Conservation (phyloP, 164 flowering plant species). For the Stephania yunnanensis region DNA sequence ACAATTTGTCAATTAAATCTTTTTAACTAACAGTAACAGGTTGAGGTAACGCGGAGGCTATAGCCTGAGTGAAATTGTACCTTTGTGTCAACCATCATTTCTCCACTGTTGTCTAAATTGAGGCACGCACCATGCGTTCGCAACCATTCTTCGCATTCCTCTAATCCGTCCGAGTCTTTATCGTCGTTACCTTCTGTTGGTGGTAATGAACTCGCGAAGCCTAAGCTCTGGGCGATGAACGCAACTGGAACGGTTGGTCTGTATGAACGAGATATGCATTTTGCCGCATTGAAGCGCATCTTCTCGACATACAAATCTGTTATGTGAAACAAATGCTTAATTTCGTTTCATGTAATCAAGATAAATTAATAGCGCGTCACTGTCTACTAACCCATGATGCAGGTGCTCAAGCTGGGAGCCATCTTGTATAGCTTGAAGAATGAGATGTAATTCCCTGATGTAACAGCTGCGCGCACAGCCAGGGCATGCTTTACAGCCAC, state of each 20-base stretch:
- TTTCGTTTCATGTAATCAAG: background rate
- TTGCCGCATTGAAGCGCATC: slow-evolving; percentile 86
- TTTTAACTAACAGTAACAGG: too few relatives aligned
- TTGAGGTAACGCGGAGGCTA: too few relatives aligned
- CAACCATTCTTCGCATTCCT: slow-evolving; percentile 89
- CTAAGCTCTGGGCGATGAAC: slow-evolving; percentile 68
- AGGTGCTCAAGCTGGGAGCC: slow-evolving; percentile 74
- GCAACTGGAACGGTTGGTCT: slow-evolving; percentile 83
- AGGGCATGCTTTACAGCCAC: slow-evolving; percentile 88
- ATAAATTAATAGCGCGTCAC: background rate
- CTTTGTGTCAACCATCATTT: slow-evolving; percentile 78
- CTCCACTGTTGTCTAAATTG: slow-evolving; percentile 51
- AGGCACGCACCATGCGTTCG: slow-evolving; percentile 90
- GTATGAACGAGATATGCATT: slow-evolving; percentile 83
- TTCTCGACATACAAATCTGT: slow-evolving; percentile 90
- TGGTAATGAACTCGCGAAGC: slow-evolving; percentile 40
- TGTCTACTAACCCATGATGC: slow-evolving; percentile 71
- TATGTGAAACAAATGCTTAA: background rate
- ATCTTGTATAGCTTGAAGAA: slow-evolving; percentile 81
- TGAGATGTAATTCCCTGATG: slow-evolving; percentile 77
- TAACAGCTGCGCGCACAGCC: slow-evolving; percentile 86
- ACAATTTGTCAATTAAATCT: too few relatives aligned
- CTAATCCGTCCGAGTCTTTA: slow-evolving; percentile 53
- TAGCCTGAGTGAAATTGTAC: slow-evolving; percentile 25
- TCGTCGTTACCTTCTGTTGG: slow-evolving; percentile 35